Base-by-base conservation (phyloP, 2,329 filamentous ascomycete genomes). In the Chlorencoelia australis region DNA sequence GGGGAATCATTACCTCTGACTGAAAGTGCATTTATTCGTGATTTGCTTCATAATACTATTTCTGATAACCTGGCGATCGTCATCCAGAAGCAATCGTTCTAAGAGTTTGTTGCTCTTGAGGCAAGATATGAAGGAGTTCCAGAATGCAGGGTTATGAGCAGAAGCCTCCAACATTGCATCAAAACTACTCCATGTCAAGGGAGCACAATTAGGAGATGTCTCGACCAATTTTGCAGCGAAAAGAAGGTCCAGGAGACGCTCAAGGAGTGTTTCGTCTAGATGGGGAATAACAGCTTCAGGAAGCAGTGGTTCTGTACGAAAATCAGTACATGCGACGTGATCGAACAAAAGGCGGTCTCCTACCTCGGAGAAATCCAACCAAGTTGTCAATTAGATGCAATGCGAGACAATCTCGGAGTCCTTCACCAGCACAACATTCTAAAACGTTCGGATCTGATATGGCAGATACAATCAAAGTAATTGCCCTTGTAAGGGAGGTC, bases 401-500 rank as follows among this genome's bases (percentile, higher is more conserved):
- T 8, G 66, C 64, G 37, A 80, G 65, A 18, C 62, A 56, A 18
- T 69, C 60, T 42, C 63, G 67, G 31, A 73, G 52, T 24, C 60
- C 56, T 35, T 61, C 60, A 31, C 58, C 63, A 7, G 58, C 53
- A 39, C 66, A 63, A 26, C 55, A 58, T 7, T 65, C 62, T 10
- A 71, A 59, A 42, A 80, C 61, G 14, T 69, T 62, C 16, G 67
- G 60, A 40, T 79, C 69, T 9, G 70, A 73, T 33, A 85, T 67
- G 5, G 77, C 76, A 13, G 68, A 61, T 20, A 79, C 68, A 15
- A 82, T 59, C 18, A 81, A 61, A 5, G 60, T 62, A 39, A 79
- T 57, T 3, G 65, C 65, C 42, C 63, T 46, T 21, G 48, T 65
- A n/a, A 59, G 47, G 3, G 68, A 43, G 26, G 59, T 57, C 13